A percentile compares a stretch with the other conserved stretches of the same genome.
Conservation (phyloP, 805 yeast genomes). For the Candida nemodendra region DNA sequence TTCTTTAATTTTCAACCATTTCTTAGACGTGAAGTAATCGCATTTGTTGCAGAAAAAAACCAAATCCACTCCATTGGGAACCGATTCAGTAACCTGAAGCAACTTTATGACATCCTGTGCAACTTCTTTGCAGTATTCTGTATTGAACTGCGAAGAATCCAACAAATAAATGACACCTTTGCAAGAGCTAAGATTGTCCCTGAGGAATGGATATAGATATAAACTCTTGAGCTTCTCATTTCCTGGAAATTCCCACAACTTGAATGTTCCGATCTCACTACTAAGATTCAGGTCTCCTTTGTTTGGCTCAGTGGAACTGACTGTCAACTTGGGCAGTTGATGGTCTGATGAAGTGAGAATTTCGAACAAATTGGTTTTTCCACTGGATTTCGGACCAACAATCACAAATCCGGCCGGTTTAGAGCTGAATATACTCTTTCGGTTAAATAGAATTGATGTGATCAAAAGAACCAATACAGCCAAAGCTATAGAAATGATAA, state of each 20-base stretch:
- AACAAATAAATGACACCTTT: conserved; percentile 73
- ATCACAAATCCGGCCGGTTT: conserved; percentile 14
- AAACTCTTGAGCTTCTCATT: conserved; percentile 68
- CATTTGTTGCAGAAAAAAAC: conserved; percentile 81
- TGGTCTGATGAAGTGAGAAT: conserved; percentile 10
- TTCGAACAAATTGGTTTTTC: conserved; percentile 21
- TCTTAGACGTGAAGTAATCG: conserved; percentile 82
- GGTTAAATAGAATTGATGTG: conserved; percentile 18
- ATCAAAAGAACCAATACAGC: conserved; percentile 16
- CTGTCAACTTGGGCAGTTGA: conserved; percentile 17
- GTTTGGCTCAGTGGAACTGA: conserved; percentile 38
- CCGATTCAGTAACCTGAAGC: conserved; percentile 57
- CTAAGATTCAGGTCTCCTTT: conserved; percentile 36
- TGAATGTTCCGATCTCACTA: conserved; percentile 34
- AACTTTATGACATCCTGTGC: conserved; percentile 61
- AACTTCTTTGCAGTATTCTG: conserved; percentile 46
- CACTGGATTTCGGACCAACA: conserved; percentile 19
- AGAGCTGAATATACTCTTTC: conserved; percentile 12
- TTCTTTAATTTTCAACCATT: conserved; percentile 56
- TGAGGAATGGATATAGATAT: conserved; percentile 47
- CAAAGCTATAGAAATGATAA: conserved; percentile 13
- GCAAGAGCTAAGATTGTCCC: conserved; percentile 41
- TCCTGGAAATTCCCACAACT: conserved; percentile 85
- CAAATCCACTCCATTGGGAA: conserved; percentile 69
- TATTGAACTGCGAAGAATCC: conserved; percentile 65